Percentiles rank a stretch among this genome's conserved stretches.
Evolutionary conservation across 2,329 filamentous ascomycete species (phyloP).

Genomic region (Camptophora hylomeconis): DNA sequence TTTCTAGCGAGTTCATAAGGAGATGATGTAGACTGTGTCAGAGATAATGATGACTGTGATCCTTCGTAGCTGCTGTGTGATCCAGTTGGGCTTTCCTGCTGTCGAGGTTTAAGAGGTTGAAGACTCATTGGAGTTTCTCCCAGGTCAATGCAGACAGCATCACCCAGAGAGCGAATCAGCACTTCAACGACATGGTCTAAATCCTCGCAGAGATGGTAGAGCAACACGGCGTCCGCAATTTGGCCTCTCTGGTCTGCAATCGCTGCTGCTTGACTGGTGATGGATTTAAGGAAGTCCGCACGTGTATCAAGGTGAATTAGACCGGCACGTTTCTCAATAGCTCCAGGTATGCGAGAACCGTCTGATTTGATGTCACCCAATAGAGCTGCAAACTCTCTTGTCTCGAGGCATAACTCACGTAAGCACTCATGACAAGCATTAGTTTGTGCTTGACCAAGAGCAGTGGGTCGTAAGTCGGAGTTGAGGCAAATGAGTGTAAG

Average conservation of each 20-base stretch:
- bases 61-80: conserved; percentile 8
- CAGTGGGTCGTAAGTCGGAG: conserved; percentile 56
- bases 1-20: conserved; percentile 49
- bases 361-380: conserved; percentile 83
- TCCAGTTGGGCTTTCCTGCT: conserved; percentile 27
- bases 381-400: conserved; percentile 84
- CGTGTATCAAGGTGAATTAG: conserved; percentile 71
- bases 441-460: conserved; percentile 62
- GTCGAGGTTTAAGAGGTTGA: conserved; percentile 61
- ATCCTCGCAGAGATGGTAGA: conserved; percentile 89
- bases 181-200: conserved; percentile 90
- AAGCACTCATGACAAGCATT: conserved; percentile 83
- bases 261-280: conserved; percentile 81
- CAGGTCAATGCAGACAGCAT: conserved; percentile 75
- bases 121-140: conserved; percentile 68
- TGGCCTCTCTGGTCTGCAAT: conserved; percentile 83
- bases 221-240: conserved; percentile 80
- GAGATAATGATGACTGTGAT: conserved; percentile 37
- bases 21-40: conserved; percentile 52
- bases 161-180: conserved; percentile 77
- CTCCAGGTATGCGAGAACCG: conserved; percentile 70
- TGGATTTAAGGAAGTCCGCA: conserved; percentile 76
- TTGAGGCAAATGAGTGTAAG: conserved; percentile 85
- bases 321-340: conserved; percentile 71
- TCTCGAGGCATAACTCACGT: conserved; percentile 90